Base-by-base conservation (phyloP, 176 grass and related monocot genomes). In the Dactylis glomerata region DNA sequence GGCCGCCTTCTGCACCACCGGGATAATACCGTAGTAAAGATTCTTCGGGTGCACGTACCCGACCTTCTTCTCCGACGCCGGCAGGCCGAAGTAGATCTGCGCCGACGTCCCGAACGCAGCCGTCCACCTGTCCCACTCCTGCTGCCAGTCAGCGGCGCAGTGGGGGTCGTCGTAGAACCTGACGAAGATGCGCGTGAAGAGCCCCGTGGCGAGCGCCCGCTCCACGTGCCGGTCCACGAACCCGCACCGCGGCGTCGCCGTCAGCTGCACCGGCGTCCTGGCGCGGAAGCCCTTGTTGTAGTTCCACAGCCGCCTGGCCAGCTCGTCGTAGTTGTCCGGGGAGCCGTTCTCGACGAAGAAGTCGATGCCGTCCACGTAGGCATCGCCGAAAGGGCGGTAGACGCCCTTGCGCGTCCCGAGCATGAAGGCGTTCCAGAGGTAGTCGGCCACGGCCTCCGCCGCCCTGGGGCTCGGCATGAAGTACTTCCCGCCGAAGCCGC, bases 161-260 rank as follows among this genome's bases (percentile, higher is more conserved):
- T 22, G 30, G 3, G 73, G 10, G 17, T 54, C 47, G 47, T 76
- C 73, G 47, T 75, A 75, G 73, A 75, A 75, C 0, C 77, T 3
- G 0, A 86, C 77, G 42, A 55, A 71, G 20, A 83, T 11, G 12
- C 69, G 55, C 0, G 5, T 1, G 69, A 83, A 62, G 19, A 63
- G 81, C 55, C 56, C 56, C 22, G 82, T 84, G 4, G 30, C 82
- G 8, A 84, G 82, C 30, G 82, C 82, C 30, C 14, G 41, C 42
- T 5, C 2, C 82, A 84, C 1, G 19, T 22, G 28, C 9, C 41
- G 13, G 9, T 36, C 42, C 5, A 68, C 51, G 81, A 59, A 82
- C 7, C 41, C 28, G 82, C 82, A 84, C 20, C 56, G 42, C 30
- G n/a, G 5, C 31, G 82, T 76, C 0, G 82, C 82, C 73, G 73